Evolutionary conservation across 352 stramenopile genomes (phyloP), one percentile per base, ranked within the genome.

Genomic region (Globisporangium paroecandrum): DNA sequence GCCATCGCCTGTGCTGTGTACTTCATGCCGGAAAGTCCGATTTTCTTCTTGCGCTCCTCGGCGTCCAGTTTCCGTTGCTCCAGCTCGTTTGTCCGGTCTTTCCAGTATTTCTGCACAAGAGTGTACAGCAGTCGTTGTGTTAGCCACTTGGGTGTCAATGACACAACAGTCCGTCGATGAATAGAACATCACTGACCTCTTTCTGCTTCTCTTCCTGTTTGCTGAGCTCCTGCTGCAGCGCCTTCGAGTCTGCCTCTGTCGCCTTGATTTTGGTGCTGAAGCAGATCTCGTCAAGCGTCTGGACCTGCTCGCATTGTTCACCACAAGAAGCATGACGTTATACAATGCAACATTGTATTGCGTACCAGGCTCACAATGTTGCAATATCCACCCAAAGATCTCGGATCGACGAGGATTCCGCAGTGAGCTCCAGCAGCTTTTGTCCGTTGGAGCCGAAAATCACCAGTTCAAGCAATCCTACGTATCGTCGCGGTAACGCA

Each of bases 31-130:
- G 83, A 67, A 24, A 76, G 61, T 1, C 86, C 86, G 66, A 93
- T 80, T 63, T 89, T 90, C 59, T 83, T 89, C 65, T 94, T 93
- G 51, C 79, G 81, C 59, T 89, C 86, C 55, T 90, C 86, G 15
- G 86, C 86, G 18, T 93, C 82, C 15, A 76, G 51, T 20, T 72
- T 73, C 22, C 81, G 76, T 62, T 91, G 69, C 64, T 93, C 85
- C 10, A 93, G 51, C 41, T 91, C 83, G 18, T 68, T 68, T 24
- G 79, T 79, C 36, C 84, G 79, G 34, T 90, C 78, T 66, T 85
- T 89, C 84, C 84, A 94, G 58, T 94, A 92, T 71, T 80, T 77
- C 69, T 89, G 58, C 9, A 18, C 62, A 73, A 9, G 43, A 51
- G 5, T n/a, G 13, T 20, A 8, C 15, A 55, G 18, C 1, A 46